These are phyloP conservation scores for Citrus inodora DNA, from an alignment of 345 rosid genomes.

Conservation along the genomic window DNA sequence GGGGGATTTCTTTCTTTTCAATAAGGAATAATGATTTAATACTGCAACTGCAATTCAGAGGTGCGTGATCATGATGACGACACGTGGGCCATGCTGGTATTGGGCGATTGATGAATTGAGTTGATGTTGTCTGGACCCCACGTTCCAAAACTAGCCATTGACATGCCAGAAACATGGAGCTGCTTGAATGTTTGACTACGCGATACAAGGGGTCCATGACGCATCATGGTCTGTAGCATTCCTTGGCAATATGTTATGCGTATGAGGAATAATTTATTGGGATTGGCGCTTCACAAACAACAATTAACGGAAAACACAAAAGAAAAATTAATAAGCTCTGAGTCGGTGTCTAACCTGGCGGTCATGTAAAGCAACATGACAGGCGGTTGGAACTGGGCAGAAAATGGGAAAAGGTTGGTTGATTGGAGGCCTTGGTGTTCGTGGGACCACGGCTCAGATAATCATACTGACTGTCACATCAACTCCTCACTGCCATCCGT, in stretches of 20 bases:
- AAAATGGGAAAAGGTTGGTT: background rate
- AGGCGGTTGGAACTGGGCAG: background rate
- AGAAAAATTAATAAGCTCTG: background rate
- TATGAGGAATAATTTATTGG: too few relatives aligned
- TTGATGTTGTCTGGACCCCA: background rate
- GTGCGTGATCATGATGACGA: background rate
- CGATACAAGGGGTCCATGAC: background rate
- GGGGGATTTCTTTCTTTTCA: background rate
- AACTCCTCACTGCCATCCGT: background rate
- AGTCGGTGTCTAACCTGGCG: background rate
- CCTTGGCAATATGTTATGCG: too few relatives aligned
- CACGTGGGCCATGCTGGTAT: background rate
- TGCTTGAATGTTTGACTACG: conserved; percentile 26
- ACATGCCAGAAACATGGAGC: background rate
- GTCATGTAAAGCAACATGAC: background rate
- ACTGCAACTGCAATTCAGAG: background rate
- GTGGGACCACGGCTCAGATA: background rate
- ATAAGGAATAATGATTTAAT: too few relatives aligned
- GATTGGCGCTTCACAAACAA: too few relatives aligned
- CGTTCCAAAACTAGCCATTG: background rate
- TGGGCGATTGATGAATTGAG: background rate
- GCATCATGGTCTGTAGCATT: background rate
- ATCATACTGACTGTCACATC: background rate
- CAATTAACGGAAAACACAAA: too few relatives aligned
- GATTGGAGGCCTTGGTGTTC: background rate